A percentile compares a stretch with the other conserved stretches of the same genome.
Conservation (phyloP, 2,329 filamentous ascomycete genomes). For the Pseudogymnoascus sp. region DNA sequence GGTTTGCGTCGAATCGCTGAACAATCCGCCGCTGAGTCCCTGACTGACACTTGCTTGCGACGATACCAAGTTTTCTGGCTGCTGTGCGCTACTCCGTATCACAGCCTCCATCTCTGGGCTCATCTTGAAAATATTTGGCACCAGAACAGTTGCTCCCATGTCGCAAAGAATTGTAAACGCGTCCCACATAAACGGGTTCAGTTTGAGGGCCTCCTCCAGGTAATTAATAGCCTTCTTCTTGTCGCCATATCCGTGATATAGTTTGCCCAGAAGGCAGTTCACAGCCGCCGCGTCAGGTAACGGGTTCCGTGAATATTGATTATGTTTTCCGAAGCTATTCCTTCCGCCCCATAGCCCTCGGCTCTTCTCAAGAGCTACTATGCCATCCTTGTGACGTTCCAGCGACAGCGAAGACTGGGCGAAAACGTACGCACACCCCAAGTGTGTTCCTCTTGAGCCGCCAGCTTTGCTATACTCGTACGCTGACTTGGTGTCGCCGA, state of each 20-base stretch:
- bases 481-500: conserved; percentile 76
- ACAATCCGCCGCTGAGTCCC: conserved; percentile 32
- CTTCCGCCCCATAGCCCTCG: conserved; percentile 67
- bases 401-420: conserved; percentile 80
- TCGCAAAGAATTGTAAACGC: conserved; percentile 86
- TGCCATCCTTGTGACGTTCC: conserved; percentile 73
- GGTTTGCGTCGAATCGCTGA: conserved; percentile 23
- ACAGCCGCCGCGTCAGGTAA: conserved; percentile 78
- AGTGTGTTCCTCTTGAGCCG: conserved; percentile 63
- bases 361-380: conserved; percentile 75
- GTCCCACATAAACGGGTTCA: conserved; percentile 98
- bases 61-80: neutral
- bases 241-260: conserved; percentile 76
- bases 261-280: conserved; percentile 76
- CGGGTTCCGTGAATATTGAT: conserved; percentile 64
- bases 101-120: conserved; percentile 54
- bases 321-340: conserved; percentile 76
- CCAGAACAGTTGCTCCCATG: conserved; percentile 71
- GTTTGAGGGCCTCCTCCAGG: conserved; percentile 81
- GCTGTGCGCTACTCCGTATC: conserved; percentile 29
- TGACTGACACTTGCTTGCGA: conserved; percentile 15
- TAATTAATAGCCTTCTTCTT: conserved; percentile 75
- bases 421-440: conserved; percentile 87
- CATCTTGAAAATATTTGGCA: conserved; percentile 79
- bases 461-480: conserved; percentile 72